Base-by-base conservation (phyloP, 139 green algal species). In the Picochlorum costavermella region DNA sequence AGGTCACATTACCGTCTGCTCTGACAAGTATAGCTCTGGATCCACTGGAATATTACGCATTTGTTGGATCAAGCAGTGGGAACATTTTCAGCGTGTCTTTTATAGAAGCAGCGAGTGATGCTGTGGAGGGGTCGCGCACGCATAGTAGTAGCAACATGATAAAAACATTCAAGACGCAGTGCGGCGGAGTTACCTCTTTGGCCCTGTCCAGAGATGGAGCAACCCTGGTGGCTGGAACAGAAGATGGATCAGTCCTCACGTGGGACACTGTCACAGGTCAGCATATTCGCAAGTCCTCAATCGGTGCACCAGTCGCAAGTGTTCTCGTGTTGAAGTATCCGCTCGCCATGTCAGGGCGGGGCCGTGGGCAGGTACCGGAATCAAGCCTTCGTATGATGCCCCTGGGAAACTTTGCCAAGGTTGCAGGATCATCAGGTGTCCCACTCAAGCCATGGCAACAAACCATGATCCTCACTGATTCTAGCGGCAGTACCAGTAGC, bases 261-360 rank as follows among this genome's bases (percentile, higher is more conserved):
- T 95, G 87, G 87, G 86, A 95, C 62, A 45, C 90, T 56, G 67
- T 70, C 61, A 90, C 74, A 45, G 58, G 81, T 4, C 87, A 94
- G 69, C 69, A 75, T 5, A 50, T 92, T 25, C 75, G 75, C 30
- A 30, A 57, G 2, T 69, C 64, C 12, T 73, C 83, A 3, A 74
- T 67, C 10, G 84, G 81, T 57, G 68, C 70, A 9, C 75, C 86
- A 1, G 76, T 92, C 26, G 83, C 64, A 3, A 59, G 43, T 4
- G 64, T 88, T 63, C 65, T 88, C 36, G 75, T 85, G 6, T 33
- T 89, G 56, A 20, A 73, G 2, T 61, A 57, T 30, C 81, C 86
- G 23, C 46, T 60, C 1, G 63, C 73, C 46, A 63, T 88, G 44
- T 55, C 68, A 10, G 66, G 46, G 20, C 13, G 53, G 56, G 17